These are phyloP conservation scores for Wickerhamiella galacta DNA, from an alignment of 805 yeast genomes.

Conservation along the genomic window DNA sequence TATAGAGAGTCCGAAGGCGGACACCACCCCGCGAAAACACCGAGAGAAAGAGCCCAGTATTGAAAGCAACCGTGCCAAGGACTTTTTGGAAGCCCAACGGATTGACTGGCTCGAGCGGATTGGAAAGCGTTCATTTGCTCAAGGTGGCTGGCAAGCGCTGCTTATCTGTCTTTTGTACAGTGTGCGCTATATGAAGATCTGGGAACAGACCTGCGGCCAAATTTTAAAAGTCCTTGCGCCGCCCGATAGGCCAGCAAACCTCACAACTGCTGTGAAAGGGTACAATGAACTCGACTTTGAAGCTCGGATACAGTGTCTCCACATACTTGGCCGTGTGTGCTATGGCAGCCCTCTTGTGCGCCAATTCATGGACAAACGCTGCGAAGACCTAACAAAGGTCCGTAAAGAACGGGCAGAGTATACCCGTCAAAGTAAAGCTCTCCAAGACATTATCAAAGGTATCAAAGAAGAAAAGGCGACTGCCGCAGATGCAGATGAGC, in stretches of 20 bases:
- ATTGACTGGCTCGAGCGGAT: slow-evolving; percentile 61
- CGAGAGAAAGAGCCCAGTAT: background rate
- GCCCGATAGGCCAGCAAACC: slow-evolving; percentile 27
- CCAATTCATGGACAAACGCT: slow-evolving; percentile 44
- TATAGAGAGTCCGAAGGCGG: slow-evolving; percentile 9
- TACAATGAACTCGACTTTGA: slow-evolving; percentile 41
- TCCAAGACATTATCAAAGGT: slow-evolving; percentile 34
- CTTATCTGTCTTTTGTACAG: slow-evolving; percentile 54
- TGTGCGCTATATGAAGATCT: slow-evolving; percentile 41
- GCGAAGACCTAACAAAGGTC: slow-evolving; percentile 43
- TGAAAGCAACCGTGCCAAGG: slow-evolving; percentile 9
- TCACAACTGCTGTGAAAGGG: slow-evolving; percentile 31
- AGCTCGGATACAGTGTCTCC: slow-evolving; percentile 39
- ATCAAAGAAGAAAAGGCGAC: slow-evolving; percentile 29
- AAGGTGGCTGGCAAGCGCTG: slow-evolving; percentile 74
- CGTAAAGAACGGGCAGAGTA: slow-evolving; percentile 54
- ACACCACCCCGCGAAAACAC: background rate
- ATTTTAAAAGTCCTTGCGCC: slow-evolving; percentile 47
- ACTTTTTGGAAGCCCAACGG: slow-evolving; percentile 9
- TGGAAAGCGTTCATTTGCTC: slow-evolving; percentile 54
- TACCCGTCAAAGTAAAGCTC: slow-evolving; percentile 39
- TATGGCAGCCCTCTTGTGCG: slow-evolving; percentile 44
- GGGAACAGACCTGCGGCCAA: slow-evolving; percentile 31
- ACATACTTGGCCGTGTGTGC: slow-evolving; percentile 47
- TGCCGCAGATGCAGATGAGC: slow-evolving; percentile 5